Percentiles rank a stretch among this genome's conserved stretches.
Evolutionary conservation across 2,329 filamentous ascomycete genomes (phyloP).

Genomic region (Pestalotiopsis sp.): DNA sequence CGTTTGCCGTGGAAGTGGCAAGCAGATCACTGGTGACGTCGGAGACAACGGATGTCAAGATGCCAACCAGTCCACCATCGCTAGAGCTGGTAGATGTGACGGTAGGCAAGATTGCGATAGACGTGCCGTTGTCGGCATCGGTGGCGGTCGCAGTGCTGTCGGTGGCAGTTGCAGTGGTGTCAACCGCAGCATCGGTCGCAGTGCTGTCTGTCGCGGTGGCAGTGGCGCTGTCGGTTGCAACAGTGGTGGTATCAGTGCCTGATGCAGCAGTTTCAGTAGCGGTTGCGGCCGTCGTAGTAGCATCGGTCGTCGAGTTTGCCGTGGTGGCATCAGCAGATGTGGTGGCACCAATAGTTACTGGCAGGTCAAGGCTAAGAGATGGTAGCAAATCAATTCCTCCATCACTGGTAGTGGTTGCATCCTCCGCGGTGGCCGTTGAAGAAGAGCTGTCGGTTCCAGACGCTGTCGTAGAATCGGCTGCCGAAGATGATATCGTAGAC

Average conservation of each 20-base stretch:
- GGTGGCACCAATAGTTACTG: constrained; percentile 1
- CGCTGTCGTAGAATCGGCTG: background rate
- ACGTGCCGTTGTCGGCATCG: background rate
- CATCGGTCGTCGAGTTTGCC: background rate
- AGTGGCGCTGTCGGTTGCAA: background rate
- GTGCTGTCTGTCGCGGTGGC: background rate
- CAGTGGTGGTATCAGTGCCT: background rate
- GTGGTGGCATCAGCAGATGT: background rate
- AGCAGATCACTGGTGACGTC: constrained; percentile 13
- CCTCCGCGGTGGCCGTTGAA: background rate
- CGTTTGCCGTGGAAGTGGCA: background rate
- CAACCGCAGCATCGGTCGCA: background rate
- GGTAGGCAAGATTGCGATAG: constrained; percentile 5
- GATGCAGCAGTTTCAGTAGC: background rate
- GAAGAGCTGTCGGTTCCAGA: background rate
- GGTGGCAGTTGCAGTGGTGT: background rate
- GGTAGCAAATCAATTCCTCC: background rate
- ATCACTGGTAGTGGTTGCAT: background rate
- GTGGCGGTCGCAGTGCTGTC: background rate
- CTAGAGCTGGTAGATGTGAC: constrained; percentile 10
- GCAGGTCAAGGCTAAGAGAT: background rate
- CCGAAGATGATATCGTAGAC: background rate
- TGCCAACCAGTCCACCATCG: background rate
- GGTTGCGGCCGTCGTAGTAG: background rate
- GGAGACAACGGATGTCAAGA: constrained; percentile 12